phyloP scores from a whole-genome alignment of 2,329 filamentous ascomycete genomes.

The Chrysoporthe puriensis region DNA sequence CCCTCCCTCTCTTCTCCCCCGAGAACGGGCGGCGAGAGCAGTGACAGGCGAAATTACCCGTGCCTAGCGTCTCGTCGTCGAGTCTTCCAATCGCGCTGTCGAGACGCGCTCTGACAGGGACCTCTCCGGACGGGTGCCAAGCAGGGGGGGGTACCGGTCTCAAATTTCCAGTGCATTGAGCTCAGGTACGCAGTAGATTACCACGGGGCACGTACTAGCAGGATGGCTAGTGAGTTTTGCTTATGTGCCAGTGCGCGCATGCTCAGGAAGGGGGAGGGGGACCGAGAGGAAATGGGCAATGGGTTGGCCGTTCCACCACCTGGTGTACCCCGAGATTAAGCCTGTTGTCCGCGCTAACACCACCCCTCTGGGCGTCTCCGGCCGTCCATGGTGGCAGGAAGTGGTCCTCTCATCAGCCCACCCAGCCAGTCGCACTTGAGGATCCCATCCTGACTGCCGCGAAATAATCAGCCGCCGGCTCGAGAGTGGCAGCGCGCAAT shows the following conservation, averaged over 20 bases:
- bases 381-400: no score
- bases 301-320: background rate
- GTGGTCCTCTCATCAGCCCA: background rate
- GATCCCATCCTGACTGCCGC: background rate
- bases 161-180: background rate
- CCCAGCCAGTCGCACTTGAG: background rate
- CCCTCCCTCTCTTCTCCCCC: background rate
- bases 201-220: background rate
- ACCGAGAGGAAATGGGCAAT: background rate
- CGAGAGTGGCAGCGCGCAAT: conserved; percentile 1
- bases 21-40: conserved; percentile 6
- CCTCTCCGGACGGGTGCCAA: background rate
- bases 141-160: background rate
- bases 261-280: background rate
- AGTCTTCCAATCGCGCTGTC: conserved; percentile 21
- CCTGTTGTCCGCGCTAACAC: background rate
- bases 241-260: background rate
- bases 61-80: conserved; percentile 15
- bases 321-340: background rate
- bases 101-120: conserved; percentile 5
- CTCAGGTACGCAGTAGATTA: background rate
- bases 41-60: conserved; percentile 27
- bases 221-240: background rate
- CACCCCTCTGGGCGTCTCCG: background rate
- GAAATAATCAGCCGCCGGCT: background rate